Base-by-base conservation (phyloP, 345 rosid species). In the Capsella bursapastoris region DNA sequence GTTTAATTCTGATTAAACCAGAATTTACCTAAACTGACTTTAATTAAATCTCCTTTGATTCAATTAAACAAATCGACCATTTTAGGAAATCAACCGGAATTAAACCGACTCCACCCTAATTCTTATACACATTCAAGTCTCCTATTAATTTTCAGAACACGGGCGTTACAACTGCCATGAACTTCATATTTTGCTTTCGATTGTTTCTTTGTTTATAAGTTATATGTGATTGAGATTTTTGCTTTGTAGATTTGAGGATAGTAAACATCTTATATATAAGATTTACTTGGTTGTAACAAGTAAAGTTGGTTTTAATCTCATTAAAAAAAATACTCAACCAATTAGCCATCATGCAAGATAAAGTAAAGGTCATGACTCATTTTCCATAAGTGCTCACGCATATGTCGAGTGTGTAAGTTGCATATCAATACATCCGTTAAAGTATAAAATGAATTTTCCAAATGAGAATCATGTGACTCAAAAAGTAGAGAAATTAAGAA, bases 161-260 rank as follows among this genome's bases (percentile, higher is more conserved):
- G n/a, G n/a, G n/a, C n/a, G n/a, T n/a, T n/a, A n/a, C n/a, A n/a
- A n/a, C n/a, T n/a, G 52, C 11, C 11, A 47, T 27, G 29, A 55
- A 53, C 41, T 68, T 68, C 62, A 68, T 68, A 18, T 10, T 53
- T 68, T 12, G 50, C 15, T 66, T 25, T 61, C 29, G 22, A 51
- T 34, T 34, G 0, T 6, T 15, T 66, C n/a, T 45, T 44, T 5
- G 1, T 41, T 41, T 41, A 0, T 14, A 44, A 14, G 6, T 13
- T 12, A 45, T 45, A 5, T 45, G 8, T 51, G 0, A 25, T 28
- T 25, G 25, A 51, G 60, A 25, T 66, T 12, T 14, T 14, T 22
- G 60, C n/a, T 14, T 27, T 52, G 44, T 9, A 58, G 9, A 13
- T 58, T 15, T 58, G 6, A 52, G 10, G 49, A 37, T 51, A 4